Evolutionary conservation across 2,329 filamentous ascomycete genomes (phyloP).

Genomic region (Phyllosticta citriasiana): DNA sequence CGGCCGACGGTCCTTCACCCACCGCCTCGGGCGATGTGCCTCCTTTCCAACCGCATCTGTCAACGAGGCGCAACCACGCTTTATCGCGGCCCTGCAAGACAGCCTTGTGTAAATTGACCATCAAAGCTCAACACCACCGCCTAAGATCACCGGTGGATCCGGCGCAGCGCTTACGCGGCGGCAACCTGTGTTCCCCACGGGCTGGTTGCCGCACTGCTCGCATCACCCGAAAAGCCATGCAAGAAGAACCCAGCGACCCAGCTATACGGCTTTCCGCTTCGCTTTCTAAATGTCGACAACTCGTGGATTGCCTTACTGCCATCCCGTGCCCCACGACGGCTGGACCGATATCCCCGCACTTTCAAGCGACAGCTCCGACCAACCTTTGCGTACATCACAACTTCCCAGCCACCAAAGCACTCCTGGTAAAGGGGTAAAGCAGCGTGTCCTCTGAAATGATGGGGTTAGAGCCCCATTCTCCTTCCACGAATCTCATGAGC

Average conservation of each 20-base stretch:
- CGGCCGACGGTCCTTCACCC: neutral
- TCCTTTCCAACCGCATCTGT: neutral
- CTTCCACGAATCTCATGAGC: neutral
- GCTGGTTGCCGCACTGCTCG: neutral
- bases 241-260: neutral
- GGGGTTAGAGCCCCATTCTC: neutral
- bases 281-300: neutral
- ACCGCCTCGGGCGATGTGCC: neutral
- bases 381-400: neutral
- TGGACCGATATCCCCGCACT: neutral
- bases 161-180: conserved; percentile 9
- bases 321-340: neutral
- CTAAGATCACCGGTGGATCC: neutral
- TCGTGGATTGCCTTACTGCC: neutral
- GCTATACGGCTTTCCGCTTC: neutral
- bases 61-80: neutral
- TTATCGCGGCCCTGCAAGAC: neutral
- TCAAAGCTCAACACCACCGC: neutral
- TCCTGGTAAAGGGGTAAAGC: neutral
- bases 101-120: neutral
- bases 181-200: neutral
- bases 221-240: neutral
- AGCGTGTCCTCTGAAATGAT: neutral
- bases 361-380: neutral
- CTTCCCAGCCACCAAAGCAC: neutral